Percentiles rank a stretch among this genome's conserved stretches.
Conservation (phyloP, 345 rosid genomes). For the Kandelia obovata region DNA sequence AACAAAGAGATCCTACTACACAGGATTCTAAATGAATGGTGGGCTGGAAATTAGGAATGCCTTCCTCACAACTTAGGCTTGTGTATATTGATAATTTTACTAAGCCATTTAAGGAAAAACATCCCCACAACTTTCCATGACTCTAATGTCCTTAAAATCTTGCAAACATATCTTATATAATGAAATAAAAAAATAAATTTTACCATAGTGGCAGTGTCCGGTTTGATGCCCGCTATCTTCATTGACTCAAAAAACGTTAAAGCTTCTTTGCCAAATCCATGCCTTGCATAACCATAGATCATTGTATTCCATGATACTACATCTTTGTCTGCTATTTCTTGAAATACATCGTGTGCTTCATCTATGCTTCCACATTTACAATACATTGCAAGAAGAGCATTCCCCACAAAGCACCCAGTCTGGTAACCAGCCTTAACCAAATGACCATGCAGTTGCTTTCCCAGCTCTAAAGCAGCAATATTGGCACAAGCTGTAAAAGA, state of each 20-base stretch:
- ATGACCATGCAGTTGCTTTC: constrained; percentile 63
- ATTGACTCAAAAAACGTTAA: constrained; percentile 51
- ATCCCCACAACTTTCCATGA: too few species aligned
- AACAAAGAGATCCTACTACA: neutral
- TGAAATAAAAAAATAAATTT: constrained; percentile 8
- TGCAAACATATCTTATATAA: neutral
- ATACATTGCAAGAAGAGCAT: constrained; percentile 67
- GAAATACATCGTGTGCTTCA: constrained; percentile 51
- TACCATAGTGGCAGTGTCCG: constrained; percentile 65
- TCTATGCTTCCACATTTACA: constrained; percentile 70
- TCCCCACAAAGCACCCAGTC: constrained; percentile 60
- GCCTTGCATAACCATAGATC: constrained; percentile 65
- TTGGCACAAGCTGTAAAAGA: constrained; percentile 60
- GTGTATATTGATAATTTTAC: neutral
- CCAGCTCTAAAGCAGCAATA: constrained; percentile 61
- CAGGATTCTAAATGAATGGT: too few species aligned
- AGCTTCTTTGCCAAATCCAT: constrained; percentile 59
- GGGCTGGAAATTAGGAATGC: neutral
- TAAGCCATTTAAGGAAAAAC: neutral
- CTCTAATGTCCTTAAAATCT: too few species aligned
- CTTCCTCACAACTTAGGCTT: neutral
- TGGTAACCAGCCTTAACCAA: constrained; percentile 62
- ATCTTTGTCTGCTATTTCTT: constrained; percentile 57
- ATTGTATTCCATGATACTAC: constrained; percentile 68
- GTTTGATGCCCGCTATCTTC: constrained; percentile 49